Conservation (phyloP, 2,329 filamentous ascomycete genomes). For the Cladosporium sp. region DNA sequence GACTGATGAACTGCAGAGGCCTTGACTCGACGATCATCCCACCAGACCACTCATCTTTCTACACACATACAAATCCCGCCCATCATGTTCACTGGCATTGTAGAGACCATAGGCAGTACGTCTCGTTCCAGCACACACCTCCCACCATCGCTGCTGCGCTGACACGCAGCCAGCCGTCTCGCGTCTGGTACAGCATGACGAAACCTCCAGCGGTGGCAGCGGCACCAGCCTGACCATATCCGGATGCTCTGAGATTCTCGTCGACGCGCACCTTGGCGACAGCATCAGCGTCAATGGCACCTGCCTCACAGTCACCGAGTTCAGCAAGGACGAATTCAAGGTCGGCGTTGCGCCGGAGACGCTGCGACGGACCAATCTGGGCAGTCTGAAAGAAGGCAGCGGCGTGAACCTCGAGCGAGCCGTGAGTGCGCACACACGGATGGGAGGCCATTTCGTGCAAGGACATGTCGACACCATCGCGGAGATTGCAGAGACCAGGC, state of each 20-base stretch:
- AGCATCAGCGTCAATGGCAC: constrained; percentile 95
- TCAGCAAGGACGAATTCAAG: constrained; percentile 65
- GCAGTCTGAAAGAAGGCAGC: constrained; percentile 60
- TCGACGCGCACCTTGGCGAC: constrained; percentile 82
- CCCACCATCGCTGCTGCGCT: constrained; percentile 32
- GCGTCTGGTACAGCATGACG: constrained; percentile 73
- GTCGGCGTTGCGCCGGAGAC: constrained; percentile 95
- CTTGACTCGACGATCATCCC: constrained; percentile 4
- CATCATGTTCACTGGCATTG: constrained; percentile 90
- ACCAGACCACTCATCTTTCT: not conserved
- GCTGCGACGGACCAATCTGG: constrained; percentile 95
- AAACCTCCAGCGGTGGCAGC: constrained; percentile 64
- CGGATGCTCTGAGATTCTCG: constrained; percentile 69
- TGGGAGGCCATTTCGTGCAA: constrained; percentile 98
- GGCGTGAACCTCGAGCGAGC: constrained; percentile 91
- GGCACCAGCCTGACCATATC: constrained; percentile 89
- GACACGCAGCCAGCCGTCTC: constrained; percentile 64
- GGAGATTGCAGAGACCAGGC: constrained; percentile 64
- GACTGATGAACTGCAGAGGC: too few relatives aligned
- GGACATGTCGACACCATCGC: constrained; percentile 94
- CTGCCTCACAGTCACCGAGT: constrained; percentile 86
- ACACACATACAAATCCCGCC: constrained; percentile 19
- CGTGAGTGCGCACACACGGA: constrained; percentile 83
- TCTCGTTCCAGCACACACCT: constrained; percentile 22
- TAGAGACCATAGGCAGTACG: constrained; percentile 89